These are phyloP conservation scores for Pseudogymnoascus sp. DNA, from an alignment of 2,329 filamentous ascomycete genomes.

Conservation along the genomic window DNA sequence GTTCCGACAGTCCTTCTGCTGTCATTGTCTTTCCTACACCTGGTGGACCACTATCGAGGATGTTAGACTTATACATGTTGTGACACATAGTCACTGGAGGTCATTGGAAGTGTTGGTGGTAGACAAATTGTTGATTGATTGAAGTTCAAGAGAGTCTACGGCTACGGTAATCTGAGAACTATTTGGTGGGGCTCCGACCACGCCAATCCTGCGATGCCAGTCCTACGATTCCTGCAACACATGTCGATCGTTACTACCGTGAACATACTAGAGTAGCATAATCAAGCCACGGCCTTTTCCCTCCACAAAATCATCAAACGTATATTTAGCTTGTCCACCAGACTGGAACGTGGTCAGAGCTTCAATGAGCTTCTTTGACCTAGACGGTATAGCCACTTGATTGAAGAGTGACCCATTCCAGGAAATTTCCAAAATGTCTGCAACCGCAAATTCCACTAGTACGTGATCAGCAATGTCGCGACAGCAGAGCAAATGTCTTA, in stretches of 20 bases:
- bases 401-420: background rate
- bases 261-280: slow-evolving; percentile 9
- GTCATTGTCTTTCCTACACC: slow-evolving; percentile 10
- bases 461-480: background rate
- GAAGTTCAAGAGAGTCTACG: too few relatives aligned
- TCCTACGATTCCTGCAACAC: too few relatives aligned
- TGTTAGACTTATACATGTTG: background rate
- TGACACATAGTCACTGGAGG: too few relatives aligned
- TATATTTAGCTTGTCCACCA: background rate
- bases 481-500: background rate
- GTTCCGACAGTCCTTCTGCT: slow-evolving; percentile 3
- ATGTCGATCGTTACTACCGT: background rate
- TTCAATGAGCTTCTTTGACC: slow-evolving; percentile 4
- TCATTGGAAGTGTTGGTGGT: too few relatives aligned
- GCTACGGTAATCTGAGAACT: too few relatives aligned
- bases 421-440: background rate
- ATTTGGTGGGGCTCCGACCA: too few relatives aligned
- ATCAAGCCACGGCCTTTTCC: slow-evolving; percentile 7
- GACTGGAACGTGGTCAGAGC: background rate
- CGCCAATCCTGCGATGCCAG: too few relatives aligned
- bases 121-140: too few relatives aligned
- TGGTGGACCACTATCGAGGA: background rate
- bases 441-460: slow-evolving; percentile 8
- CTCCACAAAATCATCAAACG: slow-evolving; percentile 9
- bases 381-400: background rate